Base-by-base conservation (phyloP, 345 rosid genomes). In the Physaria fendleri region DNA sequence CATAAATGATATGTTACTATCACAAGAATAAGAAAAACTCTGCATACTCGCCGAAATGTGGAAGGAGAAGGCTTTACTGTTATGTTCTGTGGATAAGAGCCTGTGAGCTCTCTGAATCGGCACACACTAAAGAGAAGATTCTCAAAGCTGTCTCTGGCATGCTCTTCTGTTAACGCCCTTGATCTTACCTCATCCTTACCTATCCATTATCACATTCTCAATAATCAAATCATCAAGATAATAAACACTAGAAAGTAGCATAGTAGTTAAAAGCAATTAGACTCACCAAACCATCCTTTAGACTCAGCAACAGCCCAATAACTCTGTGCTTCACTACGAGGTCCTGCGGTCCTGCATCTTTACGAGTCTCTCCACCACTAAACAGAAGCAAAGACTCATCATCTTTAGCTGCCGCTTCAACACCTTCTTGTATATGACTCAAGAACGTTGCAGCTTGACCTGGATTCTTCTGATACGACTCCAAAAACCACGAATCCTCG, bases 61-160 rank as follows among this genome's bases (percentile, higher is more conserved):
- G 27, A 48, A 55, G 38, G 8, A 23, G n/a, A 45, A 38, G 44
- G 45, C 66, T 85, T 82, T 82, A 92, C 98, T 54, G 98, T 88
- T 71, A 92, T 83, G 62, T 88, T 91, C 25, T 74, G 64, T 42
- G 98, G 98, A 71, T 88, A 92, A 59, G 78, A 23, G 64, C 98
- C 98, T 5, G 93, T 86, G 61, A 92, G 96, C 77, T 92, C 98
- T 43, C 95, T 82, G 71, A 92, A 92, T 44, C 98, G 76, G 63
- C 98, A 92, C 0, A 92, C 78, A 18, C 93, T 92, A 42, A 88
- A 92, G 25, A 88, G 95, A 65, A 86, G 87, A 80, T 92, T 92
- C 81, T 92, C 98, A 71, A 88, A 84, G 79, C 98, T 92, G 74
- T 92, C 97, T 69, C 98, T 84, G 9, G 98, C 97, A 75, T 92